Evolutionary conservation across 441 rosid genomes (phyloP).

Genomic region (Adansonia madagascariensis): DNA sequence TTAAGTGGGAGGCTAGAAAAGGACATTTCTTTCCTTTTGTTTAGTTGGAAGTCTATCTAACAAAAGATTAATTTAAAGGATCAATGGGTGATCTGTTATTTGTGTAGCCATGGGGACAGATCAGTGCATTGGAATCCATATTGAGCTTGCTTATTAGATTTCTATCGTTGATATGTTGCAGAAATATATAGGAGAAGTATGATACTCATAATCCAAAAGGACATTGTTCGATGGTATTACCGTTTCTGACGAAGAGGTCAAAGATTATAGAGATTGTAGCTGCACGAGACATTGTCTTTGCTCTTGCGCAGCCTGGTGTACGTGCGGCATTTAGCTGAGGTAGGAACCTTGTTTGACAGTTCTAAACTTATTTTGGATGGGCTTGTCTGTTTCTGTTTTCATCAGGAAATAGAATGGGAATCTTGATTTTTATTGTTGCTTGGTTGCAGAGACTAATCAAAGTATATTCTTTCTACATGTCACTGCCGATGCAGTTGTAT

Average conservation of each 20-base stretch:
- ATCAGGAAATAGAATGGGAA: neutral
- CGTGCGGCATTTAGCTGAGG: constrained; percentile 96
- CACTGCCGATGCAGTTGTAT: constrained; percentile 51
- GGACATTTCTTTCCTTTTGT: neutral
- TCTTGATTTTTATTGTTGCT: constrained; percentile 7
- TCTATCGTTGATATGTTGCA: neutral
- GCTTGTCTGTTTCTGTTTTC: constrained; percentile 1
- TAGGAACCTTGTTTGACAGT: constrained; percentile 18
- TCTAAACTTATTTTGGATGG: neutral
- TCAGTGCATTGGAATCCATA: neutral
- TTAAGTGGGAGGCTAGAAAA: neutral
- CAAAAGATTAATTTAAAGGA: neutral
- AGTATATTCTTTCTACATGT: constrained; percentile 55
- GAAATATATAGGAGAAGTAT: constrained; percentile 32
- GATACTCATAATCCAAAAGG: constrained; percentile 53
- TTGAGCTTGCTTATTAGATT: neutral
- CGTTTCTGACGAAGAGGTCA: constrained; percentile 69
- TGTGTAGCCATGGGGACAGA: neutral
- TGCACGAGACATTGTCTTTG: too few relatives aligned
- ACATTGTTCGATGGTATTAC: constrained; percentile 66
- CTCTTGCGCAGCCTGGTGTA: constrained; percentile 86
- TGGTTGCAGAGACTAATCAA: constrained; percentile 47
- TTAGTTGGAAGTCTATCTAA: neutral
- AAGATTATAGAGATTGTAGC: too few relatives aligned
- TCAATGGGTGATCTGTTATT: neutral